Evolutionary conservation across 441 rosid genomes (phyloP).

Genomic region (Bocquillonia castaneifolia): DNA sequence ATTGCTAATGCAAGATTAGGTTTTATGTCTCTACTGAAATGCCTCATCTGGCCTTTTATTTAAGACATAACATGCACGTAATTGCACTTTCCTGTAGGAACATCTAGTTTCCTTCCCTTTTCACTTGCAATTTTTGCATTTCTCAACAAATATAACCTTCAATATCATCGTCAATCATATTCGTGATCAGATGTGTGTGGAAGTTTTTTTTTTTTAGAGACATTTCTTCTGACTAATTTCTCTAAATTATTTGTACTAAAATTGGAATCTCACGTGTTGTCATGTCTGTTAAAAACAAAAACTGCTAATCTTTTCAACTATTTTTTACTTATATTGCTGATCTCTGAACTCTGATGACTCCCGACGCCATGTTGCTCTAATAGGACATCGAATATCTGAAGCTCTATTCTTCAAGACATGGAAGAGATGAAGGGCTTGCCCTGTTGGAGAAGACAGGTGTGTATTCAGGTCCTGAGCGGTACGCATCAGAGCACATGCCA

Average conservation of each 20-base stretch:
- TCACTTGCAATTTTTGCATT: not conserved
- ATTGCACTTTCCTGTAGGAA: not conserved
- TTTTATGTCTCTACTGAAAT: not conserved
- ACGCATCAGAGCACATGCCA: constrained; percentile 78
- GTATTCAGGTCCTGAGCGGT: constrained; percentile 82
- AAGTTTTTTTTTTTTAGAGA: not conserved
- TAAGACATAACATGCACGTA: not conserved
- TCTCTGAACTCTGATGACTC: not conserved
- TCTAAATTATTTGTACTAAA: not conserved
- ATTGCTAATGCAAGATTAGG: too few relatives aligned
- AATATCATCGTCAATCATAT: not conserved
- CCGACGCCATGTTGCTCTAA: not conserved
- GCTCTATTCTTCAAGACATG: constrained; percentile 68
- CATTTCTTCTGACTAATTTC: too few relatives aligned
- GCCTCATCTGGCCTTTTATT: not conserved
- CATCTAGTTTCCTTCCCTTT: too few relatives aligned
- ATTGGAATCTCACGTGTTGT: not conserved
- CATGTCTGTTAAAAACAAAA: not conserved
- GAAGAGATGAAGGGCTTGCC: constrained; percentile 67
- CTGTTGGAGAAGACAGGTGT: constrained; percentile 81
- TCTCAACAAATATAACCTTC: not conserved
- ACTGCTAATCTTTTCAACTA: not conserved
- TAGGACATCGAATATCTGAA: constrained; percentile 85
- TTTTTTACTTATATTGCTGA: not conserved
- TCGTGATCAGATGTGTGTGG: not conserved